Evolutionary conservation across 345 rosid genomes (phyloP).

Genomic region (Salix viminalis): DNA sequence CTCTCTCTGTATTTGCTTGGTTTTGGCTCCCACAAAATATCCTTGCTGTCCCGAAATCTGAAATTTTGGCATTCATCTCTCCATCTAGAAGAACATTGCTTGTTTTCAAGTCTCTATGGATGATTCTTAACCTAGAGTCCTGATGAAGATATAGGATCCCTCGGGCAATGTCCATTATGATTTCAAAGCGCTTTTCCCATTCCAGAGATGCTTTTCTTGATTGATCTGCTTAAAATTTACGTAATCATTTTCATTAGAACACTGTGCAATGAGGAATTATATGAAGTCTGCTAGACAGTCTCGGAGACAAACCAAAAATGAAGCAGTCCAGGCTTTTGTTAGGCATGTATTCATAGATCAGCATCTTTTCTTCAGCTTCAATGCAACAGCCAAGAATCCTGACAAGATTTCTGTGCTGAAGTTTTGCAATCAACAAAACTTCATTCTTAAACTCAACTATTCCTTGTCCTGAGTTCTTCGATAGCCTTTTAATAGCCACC

Average conservation of each 20-base stretch:
- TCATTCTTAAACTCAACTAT: slow-evolving; percentile 63
- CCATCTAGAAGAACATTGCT: slow-evolving; percentile 57
- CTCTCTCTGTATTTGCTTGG: slow-evolving; percentile 46
- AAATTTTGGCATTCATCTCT: slow-evolving; percentile 51
- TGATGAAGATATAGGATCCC: slow-evolving; percentile 72
- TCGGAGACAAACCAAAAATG: slow-evolving; percentile 53
- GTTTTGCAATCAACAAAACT: slow-evolving; percentile 56
- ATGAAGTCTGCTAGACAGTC: no score
- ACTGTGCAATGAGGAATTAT: no score
- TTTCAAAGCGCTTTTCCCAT: slow-evolving; percentile 54
- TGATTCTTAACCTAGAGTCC: slow-evolving; percentile 68
- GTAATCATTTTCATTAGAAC: not conserved
- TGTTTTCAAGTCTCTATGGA: slow-evolving; percentile 67
- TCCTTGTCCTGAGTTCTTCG: slow-evolving; percentile 61
- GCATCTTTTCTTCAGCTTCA: no score
- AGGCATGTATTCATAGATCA: no score
- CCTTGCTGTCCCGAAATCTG: slow-evolving; percentile 68
- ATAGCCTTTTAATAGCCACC: slow-evolving; percentile 69
- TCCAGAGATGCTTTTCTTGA: slow-evolving; percentile 30
- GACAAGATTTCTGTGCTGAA: slow-evolving; percentile 71
- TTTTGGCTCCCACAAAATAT: slow-evolving; percentile 49
- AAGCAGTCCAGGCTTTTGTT: no score
- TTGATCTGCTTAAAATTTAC: slow-evolving; percentile 30
- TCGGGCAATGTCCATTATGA: slow-evolving; percentile 54
- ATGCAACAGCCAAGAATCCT: slow-evolving; percentile 24